These are phyloP conservation scores for Apiospora marii DNA, from an alignment of 2,329 filamentous ascomycete species.

Conservation along the genomic window DNA sequence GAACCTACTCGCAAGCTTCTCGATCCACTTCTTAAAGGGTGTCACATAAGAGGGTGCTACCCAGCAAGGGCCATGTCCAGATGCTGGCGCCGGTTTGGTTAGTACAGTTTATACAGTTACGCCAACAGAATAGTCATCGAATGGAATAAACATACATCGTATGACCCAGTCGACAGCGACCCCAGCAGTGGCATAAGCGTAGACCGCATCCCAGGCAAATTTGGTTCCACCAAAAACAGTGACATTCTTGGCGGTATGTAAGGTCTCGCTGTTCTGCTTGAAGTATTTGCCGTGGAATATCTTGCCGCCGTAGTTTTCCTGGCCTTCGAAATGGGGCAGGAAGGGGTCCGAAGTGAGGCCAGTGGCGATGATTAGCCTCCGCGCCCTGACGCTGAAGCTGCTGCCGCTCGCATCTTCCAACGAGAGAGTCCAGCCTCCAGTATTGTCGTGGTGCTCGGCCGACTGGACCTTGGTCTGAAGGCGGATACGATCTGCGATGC, in stretches of 20 bases:
- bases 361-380: conserved; percentile 67
- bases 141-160: conserved; percentile 42
- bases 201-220: conserved; percentile 69
- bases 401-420: conserved; percentile 22
- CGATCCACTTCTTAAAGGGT: conserved; percentile 57
- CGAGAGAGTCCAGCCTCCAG: conserved; percentile 44
- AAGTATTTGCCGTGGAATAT: conserved; percentile 68
- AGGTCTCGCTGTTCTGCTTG: conserved; percentile 41
- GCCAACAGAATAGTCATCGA: not conserved
- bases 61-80: conserved; percentile 63
- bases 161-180: conserved; percentile 66
- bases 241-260: conserved; percentile 48
- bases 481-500: conserved; percentile 55
- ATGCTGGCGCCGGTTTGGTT: conserved; percentile 34
- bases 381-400: conserved; percentile 41
- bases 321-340: conserved; percentile 58
- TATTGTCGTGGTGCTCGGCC: conserved; percentile 55
- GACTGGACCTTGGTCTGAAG: conserved; percentile 58
- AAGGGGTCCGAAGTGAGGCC: conserved; percentile 66
- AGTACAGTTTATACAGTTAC: not conserved
- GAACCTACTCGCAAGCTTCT: conserved; percentile 44
- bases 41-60: conserved; percentile 60
- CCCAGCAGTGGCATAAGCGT: conserved; percentile 61
- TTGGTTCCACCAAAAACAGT: conserved; percentile 68
- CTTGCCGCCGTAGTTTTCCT: conserved; percentile 57